Evolutionary conservation across 1,284 basidiomycete genomes (phyloP), one percentile per base, ranked within the genome.

Genomic region (Trichosporon sp.): DNA sequence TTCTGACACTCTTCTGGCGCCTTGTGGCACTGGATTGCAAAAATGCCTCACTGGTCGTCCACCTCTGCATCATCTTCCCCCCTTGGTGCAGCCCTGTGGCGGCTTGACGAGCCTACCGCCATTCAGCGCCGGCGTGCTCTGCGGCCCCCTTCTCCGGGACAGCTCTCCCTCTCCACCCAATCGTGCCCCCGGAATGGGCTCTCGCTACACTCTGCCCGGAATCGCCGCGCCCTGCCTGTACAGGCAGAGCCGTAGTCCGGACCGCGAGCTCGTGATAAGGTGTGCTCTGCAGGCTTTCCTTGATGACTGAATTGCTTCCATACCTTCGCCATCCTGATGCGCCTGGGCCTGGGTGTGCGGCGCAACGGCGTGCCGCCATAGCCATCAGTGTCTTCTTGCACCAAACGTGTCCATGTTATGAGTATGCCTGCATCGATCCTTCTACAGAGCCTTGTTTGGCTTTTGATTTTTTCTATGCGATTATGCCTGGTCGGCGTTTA

Each of bases 401-500:
- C 37, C 37, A 10, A 6, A 38, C 10, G 37, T 38, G 37, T 6
- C 37, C 26, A 26, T 37, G 11, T 40, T 40, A 40, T 26, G 51
- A 12, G 51, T 26, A 54, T 54, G 19, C 5, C n/a, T 54, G 51
- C 51, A 54, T 54, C 21, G 14, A 19, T 54, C 16, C 38, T 54
- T 54, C 43, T 54, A 54, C 21, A 54, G n/a, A 21, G 51, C 51
- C 51, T n/a, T 6, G 51, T 21, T 26, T 5, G 16, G 35, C 6
- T 19, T 19, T 63, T n/a, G 32, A 35, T 2, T 16, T 63, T 63
- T 12, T 67, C 37, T 21, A 65, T 26, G 35, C 21, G 38, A 40
- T 40, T 40, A 40, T 40, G 7, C 2, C 10, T 37, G 35, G 35
- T 63, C 12, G 31, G 37, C 2, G 8, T 26, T 56, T 68, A 77